phyloP scores from a whole-genome alignment of 75 land plant genomes.

The Pinus tabuliformis region DNA sequence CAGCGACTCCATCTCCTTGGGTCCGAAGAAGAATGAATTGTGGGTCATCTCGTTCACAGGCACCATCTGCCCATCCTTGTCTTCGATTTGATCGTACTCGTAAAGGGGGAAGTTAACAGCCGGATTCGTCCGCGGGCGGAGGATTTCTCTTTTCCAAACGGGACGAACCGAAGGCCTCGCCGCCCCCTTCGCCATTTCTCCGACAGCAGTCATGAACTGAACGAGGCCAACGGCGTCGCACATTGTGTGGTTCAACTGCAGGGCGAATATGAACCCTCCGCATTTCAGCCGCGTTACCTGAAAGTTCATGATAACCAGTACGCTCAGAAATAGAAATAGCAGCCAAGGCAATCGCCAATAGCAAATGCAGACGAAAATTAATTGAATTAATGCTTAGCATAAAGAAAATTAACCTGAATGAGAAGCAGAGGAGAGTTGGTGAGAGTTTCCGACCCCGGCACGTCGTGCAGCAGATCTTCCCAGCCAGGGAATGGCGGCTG shows the following conservation, averaged over 20 bases:
- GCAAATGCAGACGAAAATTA: not conserved
- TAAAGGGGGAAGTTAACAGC: conserved; percentile 21
- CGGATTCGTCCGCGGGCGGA: conserved; percentile 36
- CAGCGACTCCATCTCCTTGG: conserved; percentile 13
- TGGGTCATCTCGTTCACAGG: conserved; percentile 7
- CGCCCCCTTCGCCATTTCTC: conserved; percentile 38
- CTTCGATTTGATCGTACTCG: conserved; percentile 36
- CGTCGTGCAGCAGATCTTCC: not conserved
- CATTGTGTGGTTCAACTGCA: conserved; percentile 47
- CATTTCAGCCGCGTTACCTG: conserved; percentile 52
- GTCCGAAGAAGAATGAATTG: conserved; percentile 36
- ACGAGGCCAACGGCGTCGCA: conserved; percentile 38
- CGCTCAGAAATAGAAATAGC: not conserved
- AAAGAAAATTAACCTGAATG: not conserved
- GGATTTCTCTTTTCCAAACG: conserved; percentile 39
- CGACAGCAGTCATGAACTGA: conserved; percentile 49
- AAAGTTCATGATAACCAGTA: not conserved
- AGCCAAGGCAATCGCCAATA: not conserved
- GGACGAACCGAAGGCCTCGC: conserved; percentile 30
- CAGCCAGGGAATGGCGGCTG: not conserved
- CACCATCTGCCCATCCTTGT: not conserved
- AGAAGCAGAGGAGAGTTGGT: not conserved
- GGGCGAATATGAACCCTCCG: conserved; percentile 43
- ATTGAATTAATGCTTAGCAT: not conserved
- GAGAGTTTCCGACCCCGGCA: not conserved